Evolutionary conservation across 306 rosid species (phyloP), one percentile per base, ranked within the genome.

Genomic region (Arachis hypogaea): DNA sequence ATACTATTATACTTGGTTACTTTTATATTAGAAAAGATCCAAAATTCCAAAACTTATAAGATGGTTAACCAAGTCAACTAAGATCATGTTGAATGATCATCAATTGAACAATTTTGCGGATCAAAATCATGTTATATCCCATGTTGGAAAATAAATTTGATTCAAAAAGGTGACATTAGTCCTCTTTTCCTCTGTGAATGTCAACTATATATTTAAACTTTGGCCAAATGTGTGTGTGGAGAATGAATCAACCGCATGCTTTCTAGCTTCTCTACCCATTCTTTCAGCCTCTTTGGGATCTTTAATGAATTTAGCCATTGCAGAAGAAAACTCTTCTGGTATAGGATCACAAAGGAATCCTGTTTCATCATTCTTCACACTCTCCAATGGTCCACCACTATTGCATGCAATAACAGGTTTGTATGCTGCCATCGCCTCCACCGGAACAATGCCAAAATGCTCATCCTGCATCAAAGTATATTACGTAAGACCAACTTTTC

Each of bases 401-500:
- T 93, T 86, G 90, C 98, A 93, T 6, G 94, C 96, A 69, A 91
- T 93, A 9, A 93, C 96, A 9, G 94, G 96, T 83, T 89, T 93
- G 71, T 89, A 85, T 68, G 98, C 97, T 5, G 97, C 97, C 98
- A 93, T 93, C 77, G 98, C 96, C 85, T 93, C 97, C 83, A 89
- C 72, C 40, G 98, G 97, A 76, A 93, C 96, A 67, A 93, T 93
- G 76, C 97, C 97, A 18, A 91, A 89, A 84, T 93, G 97, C 80
- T 93, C 97, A 68, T 93, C 92, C 97, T 91, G 85, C 82, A 81
- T 29, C 41, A 77, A 50, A 58, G 61, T 63, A 50, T 4, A 4
- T 43, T 54, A 50, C 58, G 62, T 75, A 74, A 80, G 74, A 61
- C 63, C 36, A 49, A 6, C 7, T 9, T 50, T 61, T 44, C 16